These are phyloP conservation scores for Agrostemma githago DNA, from an alignment of 148 eudicot species.

Conservation along the genomic window DNA sequence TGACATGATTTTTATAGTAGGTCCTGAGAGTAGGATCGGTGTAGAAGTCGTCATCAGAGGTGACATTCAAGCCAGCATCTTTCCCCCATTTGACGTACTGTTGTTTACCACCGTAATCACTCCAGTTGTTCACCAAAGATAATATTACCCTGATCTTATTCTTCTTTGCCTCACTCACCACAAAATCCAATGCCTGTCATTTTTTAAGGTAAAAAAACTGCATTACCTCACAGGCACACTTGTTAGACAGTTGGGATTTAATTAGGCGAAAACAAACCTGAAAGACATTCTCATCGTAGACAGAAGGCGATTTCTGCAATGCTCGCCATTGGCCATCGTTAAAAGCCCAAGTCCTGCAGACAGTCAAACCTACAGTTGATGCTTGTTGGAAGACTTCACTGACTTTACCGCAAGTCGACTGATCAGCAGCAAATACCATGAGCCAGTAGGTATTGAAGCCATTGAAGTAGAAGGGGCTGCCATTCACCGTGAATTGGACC, in stretches of 20 bases:
- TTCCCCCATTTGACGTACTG: slow-evolving; percentile 95
- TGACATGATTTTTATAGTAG: slow-evolving; percentile 69
- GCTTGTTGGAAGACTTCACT: slow-evolving; percentile 70
- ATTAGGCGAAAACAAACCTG: slow-evolving; percentile 38
- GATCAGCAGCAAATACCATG: slow-evolving; percentile 75
- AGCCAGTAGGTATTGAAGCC: slow-evolving; percentile 98
- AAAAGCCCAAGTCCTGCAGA: slow-evolving; percentile 93
- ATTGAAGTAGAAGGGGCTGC: slow-evolving; percentile 65
- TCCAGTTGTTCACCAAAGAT: slow-evolving; percentile 83
- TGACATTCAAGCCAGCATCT: slow-evolving; percentile 64
- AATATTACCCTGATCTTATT: slow-evolving; percentile 75
- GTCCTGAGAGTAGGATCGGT: slow-evolving; percentile 55
- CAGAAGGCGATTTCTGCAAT: slow-evolving; percentile 75
- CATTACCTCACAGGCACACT: not conserved
- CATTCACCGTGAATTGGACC: slow-evolving; percentile 56
- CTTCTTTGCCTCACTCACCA: slow-evolving; percentile 81
- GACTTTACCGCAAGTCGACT: slow-evolving; percentile 70
- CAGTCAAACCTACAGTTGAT: slow-evolving; percentile 67
- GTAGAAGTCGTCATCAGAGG: slow-evolving; percentile 68
- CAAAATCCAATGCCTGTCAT: slow-evolving; percentile 82
- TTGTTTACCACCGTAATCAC: slow-evolving; percentile 76
- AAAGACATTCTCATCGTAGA: slow-evolving; percentile 84
- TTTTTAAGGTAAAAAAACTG: not conserved
- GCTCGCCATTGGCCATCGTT: slow-evolving; percentile 85
- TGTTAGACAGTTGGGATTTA: not conserved